A percentile compares a stretch with the other conserved stretches of the same genome.
Conservation (phyloP, 2,329 filamentous ascomycete species). For the Xenoacremonium recifei region DNA sequence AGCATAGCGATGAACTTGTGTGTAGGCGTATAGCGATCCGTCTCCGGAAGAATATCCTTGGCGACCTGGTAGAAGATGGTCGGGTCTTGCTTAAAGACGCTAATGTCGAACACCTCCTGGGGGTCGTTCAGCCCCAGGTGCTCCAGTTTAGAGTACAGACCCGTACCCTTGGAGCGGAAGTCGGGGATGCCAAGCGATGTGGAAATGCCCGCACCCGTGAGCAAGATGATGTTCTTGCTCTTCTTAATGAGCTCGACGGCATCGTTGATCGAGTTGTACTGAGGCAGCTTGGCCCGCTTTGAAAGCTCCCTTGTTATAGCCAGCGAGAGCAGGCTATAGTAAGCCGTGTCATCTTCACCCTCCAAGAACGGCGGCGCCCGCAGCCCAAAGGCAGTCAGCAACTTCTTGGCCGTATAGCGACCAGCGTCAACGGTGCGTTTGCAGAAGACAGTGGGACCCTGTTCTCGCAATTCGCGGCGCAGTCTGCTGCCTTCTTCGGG, state of each 20-base stretch:
- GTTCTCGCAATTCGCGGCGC: constrained; percentile 67
- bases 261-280: constrained; percentile 86
- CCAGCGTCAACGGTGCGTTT: constrained; percentile 67
- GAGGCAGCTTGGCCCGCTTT: constrained; percentile 74
- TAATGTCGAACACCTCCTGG: constrained; percentile 93
- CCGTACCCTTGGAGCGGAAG: constrained; percentile 90
- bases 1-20: constrained; percentile 91
- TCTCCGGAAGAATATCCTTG: constrained; percentile 82
- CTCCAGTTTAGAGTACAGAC: constrained; percentile 82
- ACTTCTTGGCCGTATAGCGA: constrained; percentile 73
- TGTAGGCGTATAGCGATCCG: constrained; percentile 81
- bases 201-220: constrained; percentile 95
- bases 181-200: constrained; percentile 96
- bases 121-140: constrained; percentile 78
- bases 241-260: constrained; percentile 74
- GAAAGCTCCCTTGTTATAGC: constrained; percentile 78
- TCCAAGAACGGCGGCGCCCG: constrained; percentile 72
- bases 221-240: constrained; percentile 82
- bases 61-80: constrained; percentile 88
- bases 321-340: constrained; percentile 71
- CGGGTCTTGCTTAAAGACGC: constrained; percentile 82
- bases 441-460: constrained; percentile 79
- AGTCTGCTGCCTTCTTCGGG: constrained; percentile 67
- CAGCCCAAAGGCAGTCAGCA: constrained; percentile 84
- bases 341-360: constrained; percentile 64